These are phyloP conservation scores for Pyricularia pennisetigena DNA, from an alignment of 2,329 filamentous ascomycete species.

Conservation along the genomic window DNA sequence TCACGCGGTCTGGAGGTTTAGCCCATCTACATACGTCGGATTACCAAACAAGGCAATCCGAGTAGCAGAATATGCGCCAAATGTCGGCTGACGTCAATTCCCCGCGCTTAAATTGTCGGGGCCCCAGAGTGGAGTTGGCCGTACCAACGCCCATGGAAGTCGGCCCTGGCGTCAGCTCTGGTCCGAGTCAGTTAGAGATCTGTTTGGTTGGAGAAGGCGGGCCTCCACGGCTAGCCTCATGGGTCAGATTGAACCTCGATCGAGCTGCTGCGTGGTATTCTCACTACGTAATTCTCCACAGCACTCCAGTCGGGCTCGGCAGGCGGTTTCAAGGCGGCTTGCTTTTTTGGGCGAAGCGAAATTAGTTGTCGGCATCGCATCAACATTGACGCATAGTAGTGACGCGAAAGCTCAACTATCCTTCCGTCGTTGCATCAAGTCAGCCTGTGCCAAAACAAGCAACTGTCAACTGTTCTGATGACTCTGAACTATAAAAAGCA, in stretches of 20 bases:
- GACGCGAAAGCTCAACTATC: too few species aligned
- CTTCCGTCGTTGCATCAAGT: too few species aligned
- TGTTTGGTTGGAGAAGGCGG: neutral
- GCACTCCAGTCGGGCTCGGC: too few species aligned
- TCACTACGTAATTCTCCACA: too few species aligned
- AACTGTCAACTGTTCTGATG: neutral
- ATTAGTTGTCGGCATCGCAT: neutral
- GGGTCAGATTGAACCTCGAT: neutral
- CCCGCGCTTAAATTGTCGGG: neutral
- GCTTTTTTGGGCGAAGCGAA: neutral
- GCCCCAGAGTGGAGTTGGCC: neutral
- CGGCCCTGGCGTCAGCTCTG: neutral
- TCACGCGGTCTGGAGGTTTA: neutral
- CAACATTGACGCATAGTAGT: too few species aligned
- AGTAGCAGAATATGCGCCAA: neutral
- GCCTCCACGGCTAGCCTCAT: neutral
- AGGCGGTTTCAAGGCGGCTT: neutral
- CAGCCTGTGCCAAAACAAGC: too few species aligned
- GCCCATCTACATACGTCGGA: neutral
- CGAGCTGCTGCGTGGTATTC: neutral
- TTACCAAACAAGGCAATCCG: neutral
- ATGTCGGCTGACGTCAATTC: neutral
- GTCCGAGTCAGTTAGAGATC: neutral
- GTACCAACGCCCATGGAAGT: neutral
- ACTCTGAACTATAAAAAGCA: neutral